Base-by-base conservation (phyloP, 257 asterid species). In the Fraxinus americana region DNA sequence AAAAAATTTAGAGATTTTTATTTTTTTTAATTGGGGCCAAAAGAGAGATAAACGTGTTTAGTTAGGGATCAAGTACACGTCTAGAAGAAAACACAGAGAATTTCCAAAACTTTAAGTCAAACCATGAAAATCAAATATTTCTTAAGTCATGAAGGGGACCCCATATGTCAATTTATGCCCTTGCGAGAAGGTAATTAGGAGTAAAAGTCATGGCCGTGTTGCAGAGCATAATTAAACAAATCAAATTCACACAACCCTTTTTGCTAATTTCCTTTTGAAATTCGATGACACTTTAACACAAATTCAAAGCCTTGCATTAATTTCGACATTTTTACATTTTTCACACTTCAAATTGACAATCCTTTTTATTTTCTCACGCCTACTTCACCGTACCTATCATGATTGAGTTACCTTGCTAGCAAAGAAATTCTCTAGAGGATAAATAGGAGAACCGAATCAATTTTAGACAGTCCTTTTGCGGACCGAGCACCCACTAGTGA, bases 221-320 rank as follows among this genome's bases (percentile, higher is more conserved):
- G 32, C 66, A 59, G 67, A 54, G 17, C 25, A 48, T 66, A 17
- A 27, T 27, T 72, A 67, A 39, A 30, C 34, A 41, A 65, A 79
- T 65, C 73, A 68, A 77, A 34, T 45, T 80, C 83, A 77, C 77
- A 76, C 14, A 43, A 34, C 45, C 69, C 23, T 72, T 70, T 10
- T 63, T 27, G 34, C 38, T 77, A 75, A 45, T 70, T 67, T 8
- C 70, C 67, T 38, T 85, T 81, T 72, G 76, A 27, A 75, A 78
- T 41, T 39, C 36, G 74, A 41, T 25, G 2, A 19, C 12, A 0
- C n/a, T 54, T 54, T 19, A n/a, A 57, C 73, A 52, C 74, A 77
- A 74, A 66, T 73, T 83, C 86, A 78, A 82, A 82, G 75, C 78
- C 71, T 30, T 70, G 34, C 19, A 52, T 52, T 52, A 1, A 14